phyloP scores from a whole-genome alignment of 2,329 filamentous ascomycete species.

The Cadophora sp. region DNA sequence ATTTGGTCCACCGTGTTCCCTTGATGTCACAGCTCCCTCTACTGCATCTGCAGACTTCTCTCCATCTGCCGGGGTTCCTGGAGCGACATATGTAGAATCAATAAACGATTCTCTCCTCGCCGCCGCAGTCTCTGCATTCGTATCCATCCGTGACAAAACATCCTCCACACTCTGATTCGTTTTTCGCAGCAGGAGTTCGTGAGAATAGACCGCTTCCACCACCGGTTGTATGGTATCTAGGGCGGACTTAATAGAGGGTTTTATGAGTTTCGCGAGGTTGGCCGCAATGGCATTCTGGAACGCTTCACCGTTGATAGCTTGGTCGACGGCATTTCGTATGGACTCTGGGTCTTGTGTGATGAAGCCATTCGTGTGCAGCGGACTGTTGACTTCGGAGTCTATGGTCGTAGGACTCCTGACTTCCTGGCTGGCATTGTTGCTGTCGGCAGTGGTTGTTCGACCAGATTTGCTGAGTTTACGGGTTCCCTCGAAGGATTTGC shows the following conservation, averaged over 20 bases:
- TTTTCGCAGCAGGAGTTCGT: slow-evolving; percentile 43
- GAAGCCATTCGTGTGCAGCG: slow-evolving; percentile 31
- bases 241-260: slow-evolving; percentile 44
- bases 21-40: not conserved
- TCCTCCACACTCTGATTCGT: slow-evolving; percentile 44
- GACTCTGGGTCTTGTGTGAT: slow-evolving; percentile 38
- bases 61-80: slow-evolving; percentile 15
- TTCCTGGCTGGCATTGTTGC: slow-evolving; percentile 13
- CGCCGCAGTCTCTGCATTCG: slow-evolving; percentile 28
- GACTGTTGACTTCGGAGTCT: slow-evolving; percentile 26
- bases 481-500: slow-evolving; percentile 30
- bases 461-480: slow-evolving; percentile 29
- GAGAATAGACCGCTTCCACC: slow-evolving; percentile 44
- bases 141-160: slow-evolving; percentile 39
- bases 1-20: not conserved
- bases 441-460: not conserved
- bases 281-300: slow-evolving; percentile 44
- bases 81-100: slow-evolving; percentile 20
- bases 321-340: slow-evolving; percentile 39
- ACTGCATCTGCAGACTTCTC: slow-evolving; percentile 11
- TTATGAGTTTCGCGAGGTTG: slow-evolving; percentile 42
- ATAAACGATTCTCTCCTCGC: slow-evolving; percentile 21
- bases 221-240: slow-evolving; percentile 45
- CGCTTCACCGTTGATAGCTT: slow-evolving; percentile 41
- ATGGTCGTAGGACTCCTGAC: slow-evolving; percentile 21